A percentile compares a stretch with the other conserved stretches of the same genome.
Conservation (phyloP, 352 stramenopile genomes). For the Pythium angustatum region DNA sequence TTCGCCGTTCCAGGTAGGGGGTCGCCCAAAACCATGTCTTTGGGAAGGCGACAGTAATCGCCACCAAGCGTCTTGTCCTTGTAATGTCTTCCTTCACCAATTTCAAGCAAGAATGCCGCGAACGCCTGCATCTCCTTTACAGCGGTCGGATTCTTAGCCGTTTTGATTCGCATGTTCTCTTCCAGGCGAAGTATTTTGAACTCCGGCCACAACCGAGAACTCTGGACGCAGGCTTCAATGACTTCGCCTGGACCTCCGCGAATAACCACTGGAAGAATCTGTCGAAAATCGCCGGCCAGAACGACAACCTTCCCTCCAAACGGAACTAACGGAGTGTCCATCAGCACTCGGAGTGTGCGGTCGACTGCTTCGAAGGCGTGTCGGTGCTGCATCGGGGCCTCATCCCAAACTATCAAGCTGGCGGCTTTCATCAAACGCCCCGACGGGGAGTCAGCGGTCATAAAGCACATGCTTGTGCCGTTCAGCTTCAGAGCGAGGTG, state of each 20-base stretch:
- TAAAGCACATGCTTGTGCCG: constrained; percentile 13
- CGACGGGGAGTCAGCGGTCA: not conserved
- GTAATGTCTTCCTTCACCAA: constrained; percentile 13
- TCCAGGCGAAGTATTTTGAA: constrained; percentile 1
- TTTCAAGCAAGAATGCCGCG: not conserved
- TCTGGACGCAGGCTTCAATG: constrained; percentile 3
- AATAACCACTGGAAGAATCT: constrained; percentile 12
- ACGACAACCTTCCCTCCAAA: constrained; percentile 18
- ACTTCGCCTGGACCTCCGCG: not conserved
- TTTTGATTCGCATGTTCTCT: constrained; percentile 1
- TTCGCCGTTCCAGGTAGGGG: not conserved
- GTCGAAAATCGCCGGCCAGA: constrained; percentile 18
- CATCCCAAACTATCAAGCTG: constrained; percentile 13
- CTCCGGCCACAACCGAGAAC: not conserved
- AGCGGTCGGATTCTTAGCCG: not conserved
- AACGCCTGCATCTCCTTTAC: not conserved
- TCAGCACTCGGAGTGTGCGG: constrained; percentile 4
- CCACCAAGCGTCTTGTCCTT: not conserved
- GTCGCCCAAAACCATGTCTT: not conserved
- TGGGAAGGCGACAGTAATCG: not conserved
- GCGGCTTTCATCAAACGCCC: not conserved
- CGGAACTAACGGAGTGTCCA: not conserved
- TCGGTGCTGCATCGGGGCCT: constrained; percentile 13
- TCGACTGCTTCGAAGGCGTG: constrained; percentile 12
- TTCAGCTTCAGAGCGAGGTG: constrained; percentile 25